A percentile compares a stretch with the other conserved stretches of the same genome.
phyloP scores from a whole-genome alignment of 2,329 filamentous ascomycete species.

The Sordariomycetes sp. region DNA sequence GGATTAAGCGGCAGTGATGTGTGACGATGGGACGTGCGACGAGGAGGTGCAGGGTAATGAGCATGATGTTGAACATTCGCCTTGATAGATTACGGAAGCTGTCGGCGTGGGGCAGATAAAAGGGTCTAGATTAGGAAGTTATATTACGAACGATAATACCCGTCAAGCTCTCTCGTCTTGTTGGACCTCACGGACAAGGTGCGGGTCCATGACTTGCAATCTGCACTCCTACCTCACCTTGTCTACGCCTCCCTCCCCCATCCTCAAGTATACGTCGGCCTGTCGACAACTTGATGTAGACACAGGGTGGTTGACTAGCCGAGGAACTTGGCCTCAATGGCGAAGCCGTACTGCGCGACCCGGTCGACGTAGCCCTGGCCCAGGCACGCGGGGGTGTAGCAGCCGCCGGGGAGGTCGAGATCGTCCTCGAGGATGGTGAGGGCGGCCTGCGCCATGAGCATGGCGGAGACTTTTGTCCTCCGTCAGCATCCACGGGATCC shows the following conservation, averaged over 20 bases:
- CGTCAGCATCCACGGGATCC: no score
- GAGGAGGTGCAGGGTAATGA: neutral
- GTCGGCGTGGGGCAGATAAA: neutral
- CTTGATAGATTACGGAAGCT: neutral
- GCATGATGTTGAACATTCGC: neutral
- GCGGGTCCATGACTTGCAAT: neutral
- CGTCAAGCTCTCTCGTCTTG: neutral
- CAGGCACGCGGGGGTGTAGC: conserved; percentile 60
- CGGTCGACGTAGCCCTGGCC: conserved; percentile 55
- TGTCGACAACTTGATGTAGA: no score
- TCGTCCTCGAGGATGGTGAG: conserved; percentile 51
- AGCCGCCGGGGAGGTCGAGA: conserved; percentile 46
- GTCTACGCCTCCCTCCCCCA: neutral
- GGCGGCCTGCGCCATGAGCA: conserved; percentile 51
- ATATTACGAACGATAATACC: neutral
- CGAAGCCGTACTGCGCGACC: conserved; percentile 46
- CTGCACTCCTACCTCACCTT: neutral
- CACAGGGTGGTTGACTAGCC: conserved; percentile 8
- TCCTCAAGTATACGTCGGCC: no score
- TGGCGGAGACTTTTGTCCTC: conserved; percentile 59
- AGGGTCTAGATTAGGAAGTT: neutral
- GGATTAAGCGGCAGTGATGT: conserved; percentile 24
- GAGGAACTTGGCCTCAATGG: conserved; percentile 40
- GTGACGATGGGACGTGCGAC: neutral
- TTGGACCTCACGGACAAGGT: neutral